Evolutionary conservation across 768 basidiomycete genomes (phyloP).

Genomic region (Leucogyrophana mollusca): DNA sequence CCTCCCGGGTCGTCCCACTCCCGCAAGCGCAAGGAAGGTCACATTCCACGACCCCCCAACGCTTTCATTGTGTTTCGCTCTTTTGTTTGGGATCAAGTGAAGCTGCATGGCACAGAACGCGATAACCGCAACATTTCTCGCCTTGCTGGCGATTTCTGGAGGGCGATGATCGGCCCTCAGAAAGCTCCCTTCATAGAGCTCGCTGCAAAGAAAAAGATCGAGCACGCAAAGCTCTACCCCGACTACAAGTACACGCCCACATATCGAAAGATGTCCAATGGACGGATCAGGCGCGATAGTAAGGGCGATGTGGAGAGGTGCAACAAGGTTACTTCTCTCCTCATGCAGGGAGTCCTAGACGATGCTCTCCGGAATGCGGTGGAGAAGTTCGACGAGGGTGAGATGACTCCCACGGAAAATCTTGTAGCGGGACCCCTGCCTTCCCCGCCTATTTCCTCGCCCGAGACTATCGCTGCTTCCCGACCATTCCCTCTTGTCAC

Average conservation of each 20-base stretch:
- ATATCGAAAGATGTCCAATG: conserved; percentile 25
- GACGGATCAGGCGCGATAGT: conserved; percentile 23
- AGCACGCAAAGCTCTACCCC: conserved; percentile 53
- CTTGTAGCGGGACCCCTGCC: too few relatives aligned
- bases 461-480: too few relatives aligned
- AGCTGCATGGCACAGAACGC: conserved; percentile 52
- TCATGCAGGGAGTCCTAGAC: conserved; percentile 32
- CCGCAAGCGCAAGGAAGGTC: conserved; percentile 41
- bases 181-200: conserved; percentile 43
- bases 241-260: conserved; percentile 64
- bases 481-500: too few relatives aligned
- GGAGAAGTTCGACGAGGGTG: conserved; percentile 17
- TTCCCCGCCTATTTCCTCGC: background rate
- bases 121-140: conserved; percentile 75
- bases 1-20: conserved; percentile 37
- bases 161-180: conserved; percentile 38
- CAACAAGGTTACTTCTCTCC: conserved; percentile 33
- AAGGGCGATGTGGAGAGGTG: conserved; percentile 39
- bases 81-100: conserved; percentile 54
- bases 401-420: background rate
- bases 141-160: conserved; percentile 72
- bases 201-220: conserved; percentile 46
- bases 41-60: conserved; percentile 78
- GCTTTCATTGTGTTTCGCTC: conserved; percentile 86
- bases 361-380: conserved; percentile 24